Conservation (phyloP, 495 filamentous ascomycete genomes). For the Bacidia rubella region DNA sequence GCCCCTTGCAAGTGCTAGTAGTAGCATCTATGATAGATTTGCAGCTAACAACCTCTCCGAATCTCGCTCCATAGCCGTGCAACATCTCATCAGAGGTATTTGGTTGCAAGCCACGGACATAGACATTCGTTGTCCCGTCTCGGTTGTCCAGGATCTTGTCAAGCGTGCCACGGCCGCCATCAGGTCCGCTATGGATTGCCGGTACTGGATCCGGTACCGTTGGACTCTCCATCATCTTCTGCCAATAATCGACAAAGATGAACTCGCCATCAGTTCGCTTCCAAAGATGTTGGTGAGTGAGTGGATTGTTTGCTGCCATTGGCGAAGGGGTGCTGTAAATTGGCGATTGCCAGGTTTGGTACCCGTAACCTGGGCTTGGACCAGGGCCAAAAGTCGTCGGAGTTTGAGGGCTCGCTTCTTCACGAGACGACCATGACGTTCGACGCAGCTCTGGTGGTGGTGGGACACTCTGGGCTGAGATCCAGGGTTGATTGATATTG, state of each 20-base stretch:
- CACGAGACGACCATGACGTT: conserved; percentile 55
- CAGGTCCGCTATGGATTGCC: conserved; percentile 56
- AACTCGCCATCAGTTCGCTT: conserved; percentile 41
- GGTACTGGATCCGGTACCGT: conserved; percentile 81
- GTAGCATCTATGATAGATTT: conserved; percentile 95
- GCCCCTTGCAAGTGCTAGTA: conserved; percentile 92
- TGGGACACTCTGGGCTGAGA: conserved; percentile 30
- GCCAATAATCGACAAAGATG: conserved; percentile 46
- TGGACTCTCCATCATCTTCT: conserved; percentile 59
- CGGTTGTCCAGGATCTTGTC: conserved; percentile 87
- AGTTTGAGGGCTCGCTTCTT: conserved; percentile 47
- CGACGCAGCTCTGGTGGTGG: conserved; percentile 44
- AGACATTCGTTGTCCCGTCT: conserved; percentile 82
- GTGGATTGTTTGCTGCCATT: conserved; percentile 36
- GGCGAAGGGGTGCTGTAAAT: conserved; percentile 44
- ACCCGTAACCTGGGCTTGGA: conserved; percentile 34
- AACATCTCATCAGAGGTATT: conserved; percentile 89
- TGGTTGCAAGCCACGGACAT: conserved; percentile 88
- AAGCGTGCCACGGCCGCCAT: conserved; percentile 46
- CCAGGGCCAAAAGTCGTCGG: conserved; percentile 41
- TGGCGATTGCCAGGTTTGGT: conserved; percentile 47
- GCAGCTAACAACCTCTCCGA: conserved; percentile 81
- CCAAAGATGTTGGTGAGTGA: conserved; percentile 26
- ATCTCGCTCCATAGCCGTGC: conserved; percentile 65
- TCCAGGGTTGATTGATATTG: not conserved